Conservation (phyloP, 768 basidiomycete species). For the Phanerochaete sordida region DNA sequence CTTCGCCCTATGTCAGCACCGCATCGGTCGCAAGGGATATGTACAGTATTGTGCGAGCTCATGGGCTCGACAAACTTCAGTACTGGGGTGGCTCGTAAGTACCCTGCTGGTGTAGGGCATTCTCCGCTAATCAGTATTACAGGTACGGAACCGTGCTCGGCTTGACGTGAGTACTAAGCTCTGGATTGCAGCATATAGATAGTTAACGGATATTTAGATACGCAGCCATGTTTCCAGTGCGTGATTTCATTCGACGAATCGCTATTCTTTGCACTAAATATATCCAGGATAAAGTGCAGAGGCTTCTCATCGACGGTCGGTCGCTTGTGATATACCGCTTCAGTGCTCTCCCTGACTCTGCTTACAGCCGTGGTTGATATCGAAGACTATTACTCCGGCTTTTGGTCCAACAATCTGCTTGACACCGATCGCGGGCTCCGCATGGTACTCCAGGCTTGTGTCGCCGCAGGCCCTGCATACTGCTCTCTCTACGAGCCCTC, state of each 20-base stretch:
- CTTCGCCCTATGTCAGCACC: conserved; percentile 22
- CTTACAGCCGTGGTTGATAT: conserved; percentile 24
- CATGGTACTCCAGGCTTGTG: conserved; percentile 17
- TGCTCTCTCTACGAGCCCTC: conserved; percentile 25
- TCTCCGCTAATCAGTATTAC: no score
- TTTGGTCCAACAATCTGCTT: conserved; percentile 11
- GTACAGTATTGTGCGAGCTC: conserved; percentile 25
- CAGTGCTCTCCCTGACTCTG: neutral
- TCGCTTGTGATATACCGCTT: neutral
- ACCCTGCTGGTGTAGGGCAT: no score
- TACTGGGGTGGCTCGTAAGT: conserved; percentile 28
- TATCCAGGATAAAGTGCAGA: conserved; percentile 25
- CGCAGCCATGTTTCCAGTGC: conserved; percentile 27
- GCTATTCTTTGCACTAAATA: neutral
- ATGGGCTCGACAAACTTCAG: conserved; percentile 27
- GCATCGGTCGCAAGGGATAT: conserved; percentile 28
- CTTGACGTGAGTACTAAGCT: conserved; percentile 6
- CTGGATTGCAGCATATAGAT: neutral
- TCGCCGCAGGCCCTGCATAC: conserved; percentile 17
- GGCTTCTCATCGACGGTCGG: conserved; percentile 28
- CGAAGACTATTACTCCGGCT: conserved; percentile 18
- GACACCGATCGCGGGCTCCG: conserved; percentile 11
- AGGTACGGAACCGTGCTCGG: conserved; percentile 17
- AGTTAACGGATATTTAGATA: conserved; percentile 17
- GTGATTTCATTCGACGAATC: neutral